These are phyloP conservation scores for Syzygium oleosum DNA, from an alignment of 345 rosid genomes.

Conservation along the genomic window DNA sequence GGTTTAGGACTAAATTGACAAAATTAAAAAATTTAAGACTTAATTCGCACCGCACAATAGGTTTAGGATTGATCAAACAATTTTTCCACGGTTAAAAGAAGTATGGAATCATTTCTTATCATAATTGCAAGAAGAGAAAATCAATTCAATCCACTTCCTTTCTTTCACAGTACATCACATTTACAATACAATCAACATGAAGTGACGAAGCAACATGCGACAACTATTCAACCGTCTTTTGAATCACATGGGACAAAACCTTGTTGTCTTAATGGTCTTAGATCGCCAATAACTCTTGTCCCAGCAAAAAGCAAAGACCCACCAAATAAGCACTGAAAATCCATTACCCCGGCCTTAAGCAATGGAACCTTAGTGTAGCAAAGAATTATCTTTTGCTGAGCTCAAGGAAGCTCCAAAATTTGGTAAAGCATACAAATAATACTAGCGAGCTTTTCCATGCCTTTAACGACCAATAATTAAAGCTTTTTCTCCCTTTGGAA, in stretches of 20 bases:
- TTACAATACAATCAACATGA: background rate
- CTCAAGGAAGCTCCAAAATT: background rate
- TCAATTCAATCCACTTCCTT: background rate
- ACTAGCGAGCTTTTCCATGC: background rate
- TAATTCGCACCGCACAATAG: rapidly evolving
- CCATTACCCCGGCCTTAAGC: background rate
- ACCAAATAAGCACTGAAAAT: background rate
- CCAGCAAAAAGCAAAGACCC: background rate
- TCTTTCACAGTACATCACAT: background rate
- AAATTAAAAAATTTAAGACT: background rate
- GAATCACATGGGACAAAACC: background rate
- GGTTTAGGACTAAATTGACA: background rate
- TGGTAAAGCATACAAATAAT: background rate
- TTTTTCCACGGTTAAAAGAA: rapidly evolving
- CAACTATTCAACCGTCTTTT: background rate
- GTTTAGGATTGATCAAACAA: background rate
- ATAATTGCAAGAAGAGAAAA: background rate
- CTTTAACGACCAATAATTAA: background rate
- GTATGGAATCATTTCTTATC: background rate
- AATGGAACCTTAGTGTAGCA: background rate
- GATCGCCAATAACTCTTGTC: background rate
- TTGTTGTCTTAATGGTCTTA: background rate
- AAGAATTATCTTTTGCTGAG: background rate
- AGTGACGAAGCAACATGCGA: background rate
- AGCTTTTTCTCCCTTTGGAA: background rate